phyloP scores from a whole-genome alignment of 345 rosid species.

The Eucalyptus melliodora region DNA sequence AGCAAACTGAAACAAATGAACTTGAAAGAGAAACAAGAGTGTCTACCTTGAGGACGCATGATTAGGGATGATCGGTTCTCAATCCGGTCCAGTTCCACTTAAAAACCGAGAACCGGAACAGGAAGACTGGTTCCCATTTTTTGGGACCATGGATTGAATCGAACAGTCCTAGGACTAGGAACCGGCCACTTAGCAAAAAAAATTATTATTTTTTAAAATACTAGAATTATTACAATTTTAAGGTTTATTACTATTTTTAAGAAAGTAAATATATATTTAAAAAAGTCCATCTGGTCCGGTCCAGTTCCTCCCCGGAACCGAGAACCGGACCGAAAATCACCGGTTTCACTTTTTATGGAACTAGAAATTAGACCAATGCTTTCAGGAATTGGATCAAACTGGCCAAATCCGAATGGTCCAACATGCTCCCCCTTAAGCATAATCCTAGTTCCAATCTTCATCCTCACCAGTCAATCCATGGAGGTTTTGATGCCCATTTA shows the following conservation, averaged over 20 bases:
- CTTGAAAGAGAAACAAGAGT: not conserved
- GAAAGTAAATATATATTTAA: too few species aligned
- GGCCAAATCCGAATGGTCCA: fast-evolving
- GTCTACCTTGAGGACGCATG: fast-evolving
- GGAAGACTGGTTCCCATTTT: too few species aligned
- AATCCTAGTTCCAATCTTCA: too few species aligned
- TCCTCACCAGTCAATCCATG: not conserved
- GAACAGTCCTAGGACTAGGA: fast-evolving
- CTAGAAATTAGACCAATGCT: fast-evolving
- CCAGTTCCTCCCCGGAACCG: fast-evolving
- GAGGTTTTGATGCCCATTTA: not conserved
- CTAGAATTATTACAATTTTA: too few species aligned
- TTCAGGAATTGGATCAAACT: fast-evolving
- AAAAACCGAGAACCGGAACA: fast-evolving
- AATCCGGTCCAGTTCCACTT: fast-evolving
- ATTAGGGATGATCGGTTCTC: too few species aligned
- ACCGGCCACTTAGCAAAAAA: too few species aligned
- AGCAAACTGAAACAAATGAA: not conserved
- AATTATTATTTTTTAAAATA: too few species aligned
- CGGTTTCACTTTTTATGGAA: too few species aligned
- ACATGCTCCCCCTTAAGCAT: too few species aligned
- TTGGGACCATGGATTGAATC: too few species aligned
- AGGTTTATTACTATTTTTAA: too few species aligned
- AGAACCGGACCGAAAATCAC: too few species aligned
- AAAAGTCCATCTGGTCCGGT: fast-evolving